These are phyloP conservation scores for Dactylellina drechsleri DNA, from an alignment of 2,329 filamentous ascomycete species.

Conservation along the genomic window DNA sequence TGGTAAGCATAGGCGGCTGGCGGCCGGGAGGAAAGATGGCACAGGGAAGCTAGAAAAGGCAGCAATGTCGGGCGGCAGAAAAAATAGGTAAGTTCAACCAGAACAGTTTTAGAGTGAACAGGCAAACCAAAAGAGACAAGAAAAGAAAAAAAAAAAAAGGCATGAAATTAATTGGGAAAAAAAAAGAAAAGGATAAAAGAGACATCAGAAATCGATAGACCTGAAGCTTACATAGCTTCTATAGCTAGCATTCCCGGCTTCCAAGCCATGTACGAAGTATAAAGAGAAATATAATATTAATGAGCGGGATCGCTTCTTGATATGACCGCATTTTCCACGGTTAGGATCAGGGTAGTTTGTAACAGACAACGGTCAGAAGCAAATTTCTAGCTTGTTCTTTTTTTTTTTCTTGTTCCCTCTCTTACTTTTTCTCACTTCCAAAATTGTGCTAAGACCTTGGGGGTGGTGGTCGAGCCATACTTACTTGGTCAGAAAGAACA, in stretches of 20 bases:
- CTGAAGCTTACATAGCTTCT: not conserved
- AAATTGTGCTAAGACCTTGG: conserved; percentile 41
- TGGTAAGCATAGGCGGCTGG: conserved; percentile 25
- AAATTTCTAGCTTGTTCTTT: conserved; percentile 30
- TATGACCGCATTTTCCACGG: conserved; percentile 30
- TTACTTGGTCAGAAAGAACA: conserved; percentile 35
- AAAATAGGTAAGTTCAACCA: conserved; percentile 46
- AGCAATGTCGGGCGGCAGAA: conserved; percentile 41
- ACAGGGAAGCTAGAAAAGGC: conserved; percentile 37
- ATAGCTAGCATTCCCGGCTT: too few species aligned
- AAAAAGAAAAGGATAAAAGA: not conserved
- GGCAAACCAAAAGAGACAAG: not conserved
- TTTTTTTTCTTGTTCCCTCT: conserved; percentile 25
- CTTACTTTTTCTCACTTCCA: conserved; percentile 27
- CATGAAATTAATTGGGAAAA: conserved; percentile 3
- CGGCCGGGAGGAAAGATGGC: conserved; percentile 17
- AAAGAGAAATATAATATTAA: conserved; percentile 36
- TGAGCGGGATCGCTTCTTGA: conserved; percentile 38
- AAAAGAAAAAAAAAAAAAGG: conserved; percentile 22
- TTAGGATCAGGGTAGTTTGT: conserved; percentile 44
- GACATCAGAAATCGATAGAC: conserved; percentile 4
- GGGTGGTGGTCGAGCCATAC: conserved; percentile 32
- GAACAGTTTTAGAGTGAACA: conserved; percentile 16
- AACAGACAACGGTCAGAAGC: conserved; percentile 47
- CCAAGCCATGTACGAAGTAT: conserved; percentile 24